A percentile compares a stretch with the other conserved stretches of the same genome.
Conservation (phyloP, 2,329 filamentous ascomycete genomes). For the Fusarium citri region DNA sequence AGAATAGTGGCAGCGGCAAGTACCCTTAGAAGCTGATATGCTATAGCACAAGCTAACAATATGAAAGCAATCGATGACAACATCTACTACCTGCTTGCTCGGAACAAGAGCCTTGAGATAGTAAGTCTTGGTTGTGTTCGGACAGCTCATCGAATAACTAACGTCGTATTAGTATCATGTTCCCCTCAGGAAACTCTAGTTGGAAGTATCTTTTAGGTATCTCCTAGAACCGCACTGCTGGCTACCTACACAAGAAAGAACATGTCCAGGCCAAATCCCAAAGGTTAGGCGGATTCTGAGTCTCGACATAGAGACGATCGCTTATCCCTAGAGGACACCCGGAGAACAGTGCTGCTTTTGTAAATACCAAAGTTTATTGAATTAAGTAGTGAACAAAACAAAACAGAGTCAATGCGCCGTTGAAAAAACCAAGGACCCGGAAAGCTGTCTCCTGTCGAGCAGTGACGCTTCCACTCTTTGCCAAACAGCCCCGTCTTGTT, state of each 20-base stretch:
- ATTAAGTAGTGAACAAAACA: slow-evolving; percentile 38
- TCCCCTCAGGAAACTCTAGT: slow-evolving; percentile 36
- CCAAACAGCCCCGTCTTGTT: slow-evolving; percentile 42
- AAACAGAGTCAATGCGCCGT: slow-evolving; percentile 44
- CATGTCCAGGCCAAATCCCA: not conserved
- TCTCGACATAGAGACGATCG: not conserved
- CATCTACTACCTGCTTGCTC: slow-evolving; percentile 48
- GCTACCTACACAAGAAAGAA: not conserved
- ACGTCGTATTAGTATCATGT: slow-evolving; percentile 47
- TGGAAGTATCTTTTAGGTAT: too few species aligned
- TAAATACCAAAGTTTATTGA: slow-evolving; percentile 18
- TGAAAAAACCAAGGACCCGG: slow-evolving; percentile 42
- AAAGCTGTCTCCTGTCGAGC: slow-evolving; percentile 32
- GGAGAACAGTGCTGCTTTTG: not conserved
- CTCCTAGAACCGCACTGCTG: not conserved
- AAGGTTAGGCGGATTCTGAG: not conserved
- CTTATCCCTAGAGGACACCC: not conserved
- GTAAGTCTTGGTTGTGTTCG: slow-evolving; percentile 39
- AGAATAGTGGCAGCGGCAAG: slow-evolving; percentile 49
- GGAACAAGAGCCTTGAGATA: slow-evolving; percentile 49
- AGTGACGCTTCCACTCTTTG: slow-evolving; percentile 32
- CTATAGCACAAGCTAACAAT: not conserved
- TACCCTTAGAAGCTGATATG: not conserved
- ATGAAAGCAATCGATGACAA: slow-evolving; percentile 52
- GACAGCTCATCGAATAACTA: slow-evolving; percentile 1